Percentiles rank a stretch among this genome's conserved stretches.
phyloP scores from a whole-genome alignment of 225 moss, liverwort and hornwort species.

The Marchantia paleacea region DNA sequence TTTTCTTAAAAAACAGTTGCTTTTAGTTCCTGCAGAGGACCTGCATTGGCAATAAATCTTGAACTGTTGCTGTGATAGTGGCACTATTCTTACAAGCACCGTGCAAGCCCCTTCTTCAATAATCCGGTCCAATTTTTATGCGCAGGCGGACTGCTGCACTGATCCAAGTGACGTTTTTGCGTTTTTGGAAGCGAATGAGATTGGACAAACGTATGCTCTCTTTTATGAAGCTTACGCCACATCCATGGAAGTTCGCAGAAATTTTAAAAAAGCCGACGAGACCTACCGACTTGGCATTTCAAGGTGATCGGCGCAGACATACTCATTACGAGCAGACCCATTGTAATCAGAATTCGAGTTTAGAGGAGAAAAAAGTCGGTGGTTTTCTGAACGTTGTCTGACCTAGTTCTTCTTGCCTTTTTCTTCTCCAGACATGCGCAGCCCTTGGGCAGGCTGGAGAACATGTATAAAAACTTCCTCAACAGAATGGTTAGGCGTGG shows the following conservation, averaged over 20 bases:
- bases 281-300: constrained; percentile 73
- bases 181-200: constrained; percentile 73
- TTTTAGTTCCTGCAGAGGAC: not conserved
- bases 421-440: constrained; percentile 48
- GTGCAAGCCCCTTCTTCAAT: not conserved
- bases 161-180: constrained; percentile 83
- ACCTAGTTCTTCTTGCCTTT: not conserved
- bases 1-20: not conserved
- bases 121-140: not conserved
- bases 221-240: constrained; percentile 90
- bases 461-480: constrained; percentile 79
- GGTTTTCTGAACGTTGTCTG: not conserved
- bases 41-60: not conserved
- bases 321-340: not conserved
- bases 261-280: constrained; percentile 66
- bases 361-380: not conserved
- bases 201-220: constrained; percentile 83
- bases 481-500: constrained; percentile 73
- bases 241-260: constrained; percentile 67
- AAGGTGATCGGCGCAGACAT: constrained; percentile 40
- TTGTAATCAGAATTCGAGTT: not conserved
- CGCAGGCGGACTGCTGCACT: constrained; percentile 80
- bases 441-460: constrained; percentile 67
- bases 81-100: not conserved
- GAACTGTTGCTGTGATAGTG: not conserved